Conservation (phyloP, 73 alveolate genomes). For the Durusdinium trenchii region DNA sequence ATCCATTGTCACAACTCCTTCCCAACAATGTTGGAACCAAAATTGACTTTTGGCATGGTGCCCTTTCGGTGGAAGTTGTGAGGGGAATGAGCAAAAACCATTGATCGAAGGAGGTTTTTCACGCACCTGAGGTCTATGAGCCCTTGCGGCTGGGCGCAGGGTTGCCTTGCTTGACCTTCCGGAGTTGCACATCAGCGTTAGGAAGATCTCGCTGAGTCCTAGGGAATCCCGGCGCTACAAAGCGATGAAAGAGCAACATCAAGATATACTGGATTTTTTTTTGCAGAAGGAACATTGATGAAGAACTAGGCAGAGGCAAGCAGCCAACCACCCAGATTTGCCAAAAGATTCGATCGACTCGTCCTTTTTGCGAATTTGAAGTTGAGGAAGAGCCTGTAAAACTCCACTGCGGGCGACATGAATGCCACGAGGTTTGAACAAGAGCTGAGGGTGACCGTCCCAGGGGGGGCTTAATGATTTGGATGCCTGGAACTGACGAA, state of each 20-base stretch:
- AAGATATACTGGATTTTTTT: neutral
- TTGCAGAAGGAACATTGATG: neutral
- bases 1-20: too few relatives aligned
- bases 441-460: too few relatives aligned
- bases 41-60: too few relatives aligned
- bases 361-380: conserved; percentile 24
- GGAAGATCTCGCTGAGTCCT: neutral
- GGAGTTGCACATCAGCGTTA: neutral
- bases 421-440: neutral
- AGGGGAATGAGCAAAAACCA: too few relatives aligned
- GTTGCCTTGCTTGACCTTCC: neutral
- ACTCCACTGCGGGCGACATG: neutral
- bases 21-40: too few relatives aligned
- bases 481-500: too few relatives aligned
- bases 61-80: too few relatives aligned
- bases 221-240: neutral
- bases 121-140: too few relatives aligned
- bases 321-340: conserved; percentile 63
- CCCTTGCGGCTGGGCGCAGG: too few relatives aligned
- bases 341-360: neutral
- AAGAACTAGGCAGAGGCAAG: conserved; percentile 57
- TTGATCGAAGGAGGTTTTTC: too few relatives aligned
- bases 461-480: too few relatives aligned
- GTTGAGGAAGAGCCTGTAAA: conserved; percentile 14
- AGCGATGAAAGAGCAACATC: neutral